Base-by-base conservation (phyloP, 352 stramenopile species). In the Phytophthora pisi region DNA sequence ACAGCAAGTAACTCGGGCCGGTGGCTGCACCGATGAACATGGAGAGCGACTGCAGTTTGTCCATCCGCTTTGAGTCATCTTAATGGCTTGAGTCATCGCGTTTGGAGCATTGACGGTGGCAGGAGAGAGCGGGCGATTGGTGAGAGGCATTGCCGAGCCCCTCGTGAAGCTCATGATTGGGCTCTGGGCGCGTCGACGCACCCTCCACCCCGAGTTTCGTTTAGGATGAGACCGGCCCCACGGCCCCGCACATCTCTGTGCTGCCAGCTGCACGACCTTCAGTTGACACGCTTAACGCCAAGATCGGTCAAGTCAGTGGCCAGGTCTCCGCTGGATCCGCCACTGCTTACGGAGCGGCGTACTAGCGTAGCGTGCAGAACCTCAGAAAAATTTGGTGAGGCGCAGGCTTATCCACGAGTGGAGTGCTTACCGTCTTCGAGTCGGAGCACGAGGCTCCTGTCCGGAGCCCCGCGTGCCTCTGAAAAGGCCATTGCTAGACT, bases 331-430 rank as follows among this genome's bases (percentile, higher is more conserved):
- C 62, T 69, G 47, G 28, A 68, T 68, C 38, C 40, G 52, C 42
- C 45, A 66, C 50, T 50, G n/a, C 50, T 36, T 15, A 7, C 43
- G 18, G 43, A 51, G 43, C 43, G 10, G 9, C 43, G 43, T 28
- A 51, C 43, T 20, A 51, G 18, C 43, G 20, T 28, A 51, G n/a
- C 46, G 20, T 28, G 6, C 26, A 30, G 26, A 30, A 38, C 49
- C 58, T 26, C 28, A 63, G 28, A 63, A 60, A 60, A 51, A 36
- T 59, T 64, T 58, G 38, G 54, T 36, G 61, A 67, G 64, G 57
- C 64, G 38, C 50, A 16, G 57, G 31, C 46, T 36, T 45, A 47
- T 54, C 28, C 56, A 34, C 23, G n/a, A 30, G 16, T 36, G n/a
- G 20, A 20, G 20, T 20, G 20, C 28, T 23, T 26, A 6, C 20